Conservation (phyloP, 768 basidiomycete species). For the Podaxis carcinomalis region DNA sequence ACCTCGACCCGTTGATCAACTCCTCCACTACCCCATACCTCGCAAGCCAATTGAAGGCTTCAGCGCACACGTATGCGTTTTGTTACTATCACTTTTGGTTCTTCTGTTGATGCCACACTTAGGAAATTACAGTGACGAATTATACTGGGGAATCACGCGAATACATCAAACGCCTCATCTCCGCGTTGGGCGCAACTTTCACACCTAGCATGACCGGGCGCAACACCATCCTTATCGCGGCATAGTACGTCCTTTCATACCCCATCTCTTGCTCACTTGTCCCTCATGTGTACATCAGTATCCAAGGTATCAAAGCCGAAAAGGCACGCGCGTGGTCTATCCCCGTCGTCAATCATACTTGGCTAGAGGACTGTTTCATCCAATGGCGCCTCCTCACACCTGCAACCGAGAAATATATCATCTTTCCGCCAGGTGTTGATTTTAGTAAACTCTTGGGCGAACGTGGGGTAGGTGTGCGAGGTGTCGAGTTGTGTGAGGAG, state of each 20-base stretch:
- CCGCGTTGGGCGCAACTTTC: constrained; percentile 71
- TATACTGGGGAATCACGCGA: constrained; percentile 86
- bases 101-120: background rate
- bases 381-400: constrained; percentile 71
- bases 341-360: constrained; percentile 83
- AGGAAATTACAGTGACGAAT: constrained; percentile 85
- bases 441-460: constrained; percentile 46
- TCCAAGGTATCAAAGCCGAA: constrained; percentile 54
- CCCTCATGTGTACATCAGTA: constrained; percentile 20
- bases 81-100: background rate
- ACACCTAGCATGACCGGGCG: constrained; percentile 75
- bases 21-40: constrained; percentile 84
- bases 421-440: constrained; percentile 65
- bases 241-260: constrained; percentile 51
- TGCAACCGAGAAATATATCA: constrained; percentile 61
- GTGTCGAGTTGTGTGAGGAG: constrained; percentile 21
- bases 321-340: constrained; percentile 81
- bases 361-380: constrained; percentile 88
- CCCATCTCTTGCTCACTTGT: background rate
- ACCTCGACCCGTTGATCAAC: constrained; percentile 62
- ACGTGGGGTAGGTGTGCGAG: constrained; percentile 31
- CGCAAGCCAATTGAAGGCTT: constrained; percentile 56
- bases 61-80: constrained; percentile 47
- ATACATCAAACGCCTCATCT: constrained; percentile 82
- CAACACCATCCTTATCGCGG: constrained; percentile 82